Evolutionary conservation across 768 basidiomycete genomes (phyloP).

Genomic region (Pisolithus microcarpus): DNA sequence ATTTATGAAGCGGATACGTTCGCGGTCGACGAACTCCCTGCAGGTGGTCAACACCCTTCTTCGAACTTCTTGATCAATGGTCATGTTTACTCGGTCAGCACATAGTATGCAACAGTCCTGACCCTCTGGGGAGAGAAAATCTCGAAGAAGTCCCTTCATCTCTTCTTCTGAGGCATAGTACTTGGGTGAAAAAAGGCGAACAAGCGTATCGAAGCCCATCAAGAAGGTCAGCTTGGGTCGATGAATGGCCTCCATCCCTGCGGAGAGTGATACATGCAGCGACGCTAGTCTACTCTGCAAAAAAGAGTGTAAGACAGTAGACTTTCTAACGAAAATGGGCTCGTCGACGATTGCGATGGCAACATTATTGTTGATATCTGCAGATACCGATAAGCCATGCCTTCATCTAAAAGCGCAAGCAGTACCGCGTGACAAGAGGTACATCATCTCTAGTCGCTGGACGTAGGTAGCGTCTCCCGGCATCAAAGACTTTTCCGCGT

Average conservation of each 20-base stretch:
- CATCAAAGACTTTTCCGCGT: slow-evolving; percentile 76
- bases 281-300: slow-evolving; percentile 28
- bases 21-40: slow-evolving; percentile 42
- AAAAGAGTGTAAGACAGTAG: slow-evolving; percentile 46
- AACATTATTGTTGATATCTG: slow-evolving; percentile 34
- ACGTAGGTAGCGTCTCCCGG: slow-evolving; percentile 62
- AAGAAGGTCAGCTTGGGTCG: slow-evolving; percentile 56
- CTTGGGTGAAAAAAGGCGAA: slow-evolving; percentile 65
- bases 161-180: slow-evolving; percentile 54
- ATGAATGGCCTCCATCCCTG: slow-evolving; percentile 2
- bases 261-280: background rate
- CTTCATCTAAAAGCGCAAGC: background rate
- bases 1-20: slow-evolving; percentile 52
- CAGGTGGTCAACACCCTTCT: slow-evolving; percentile 29
- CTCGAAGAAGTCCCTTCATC: slow-evolving; percentile 51
- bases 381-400: background rate
- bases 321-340: slow-evolving; percentile 85
- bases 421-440: slow-evolving; percentile 50
- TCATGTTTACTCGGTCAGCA: slow-evolving; percentile 42
- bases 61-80: slow-evolving; percentile 23
- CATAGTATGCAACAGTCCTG: slow-evolving; percentile 62
- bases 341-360: slow-evolving; percentile 82
- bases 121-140: slow-evolving; percentile 51
- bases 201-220: slow-evolving; percentile 80
- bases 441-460: slow-evolving; percentile 89